A percentile compares a stretch with the other conserved stretches of the same genome.
These are phyloP conservation scores for Plenodomus lindquistii DNA, from an alignment of 2,329 filamentous ascomycete species.

Conservation along the genomic window DNA sequence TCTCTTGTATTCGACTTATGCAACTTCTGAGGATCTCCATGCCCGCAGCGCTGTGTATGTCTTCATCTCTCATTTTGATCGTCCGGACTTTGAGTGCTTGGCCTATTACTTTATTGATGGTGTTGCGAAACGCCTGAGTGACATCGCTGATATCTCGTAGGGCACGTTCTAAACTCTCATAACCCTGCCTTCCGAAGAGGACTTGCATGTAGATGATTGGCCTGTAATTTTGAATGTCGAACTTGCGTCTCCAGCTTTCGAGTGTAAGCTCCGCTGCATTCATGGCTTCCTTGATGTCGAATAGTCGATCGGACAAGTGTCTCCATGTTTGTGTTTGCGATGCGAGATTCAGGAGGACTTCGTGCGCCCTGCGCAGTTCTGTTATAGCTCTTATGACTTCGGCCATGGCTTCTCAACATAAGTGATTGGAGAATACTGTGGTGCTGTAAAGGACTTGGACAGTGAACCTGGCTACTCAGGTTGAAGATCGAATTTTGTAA, in stretches of 20 bases:
- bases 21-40: constrained; percentile 22
- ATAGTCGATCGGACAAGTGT: constrained; percentile 23
- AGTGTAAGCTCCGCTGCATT: constrained; percentile 22
- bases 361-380: constrained; percentile 18
- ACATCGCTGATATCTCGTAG: constrained; percentile 19
- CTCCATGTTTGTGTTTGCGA: constrained; percentile 22
- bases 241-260: constrained; percentile 29
- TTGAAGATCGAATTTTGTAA: too few relatives aligned
- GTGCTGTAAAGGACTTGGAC: too few relatives aligned
- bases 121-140: constrained; percentile 11
- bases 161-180: constrained; percentile 17
- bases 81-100: constrained; percentile 17
- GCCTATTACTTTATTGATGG: constrained; percentile 22
- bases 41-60: constrained; percentile 5
- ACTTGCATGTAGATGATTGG: constrained; percentile 24
- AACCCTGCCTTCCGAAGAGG: constrained; percentile 27
- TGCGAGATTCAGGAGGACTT: constrained; percentile 22
- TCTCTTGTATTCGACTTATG: constrained; percentile 19
- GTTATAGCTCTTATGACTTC: constrained; percentile 23
- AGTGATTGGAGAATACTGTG: background rate
- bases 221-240: constrained; percentile 22
- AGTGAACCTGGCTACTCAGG: too few relatives aligned
- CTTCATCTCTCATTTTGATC: constrained; percentile 1
- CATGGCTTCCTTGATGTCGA: constrained; percentile 27
- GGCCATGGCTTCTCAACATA: constrained; percentile 13